Conservation (phyloP, 306 rosid genomes). For the Prunus campanulata region DNA sequence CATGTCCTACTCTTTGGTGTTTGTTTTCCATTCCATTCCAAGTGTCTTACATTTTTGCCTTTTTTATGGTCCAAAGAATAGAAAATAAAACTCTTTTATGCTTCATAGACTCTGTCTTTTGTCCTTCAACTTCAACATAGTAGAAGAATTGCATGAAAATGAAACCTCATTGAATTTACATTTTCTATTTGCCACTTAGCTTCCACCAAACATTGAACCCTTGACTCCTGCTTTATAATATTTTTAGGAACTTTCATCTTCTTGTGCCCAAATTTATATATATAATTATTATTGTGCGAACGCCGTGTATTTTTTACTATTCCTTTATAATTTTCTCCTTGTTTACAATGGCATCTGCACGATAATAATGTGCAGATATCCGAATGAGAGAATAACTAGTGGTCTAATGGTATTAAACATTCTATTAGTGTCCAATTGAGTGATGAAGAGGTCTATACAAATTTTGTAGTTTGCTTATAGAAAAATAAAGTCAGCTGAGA, state of each 20-base stretch:
- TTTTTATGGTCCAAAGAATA: constrained; percentile 4
- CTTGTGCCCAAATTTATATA: not conserved
- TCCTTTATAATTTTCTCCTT: accelerated
- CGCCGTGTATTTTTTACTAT: accelerated
- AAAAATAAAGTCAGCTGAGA: no score
- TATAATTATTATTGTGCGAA: not conserved
- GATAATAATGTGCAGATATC: no score
- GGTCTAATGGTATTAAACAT: no score
- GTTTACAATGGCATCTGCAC: no score
- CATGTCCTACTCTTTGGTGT: not conserved
- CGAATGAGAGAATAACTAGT: no score
- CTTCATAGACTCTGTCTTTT: constrained; percentile 13
- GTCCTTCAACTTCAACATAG: constrained; percentile 14
- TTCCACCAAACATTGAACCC: no score
- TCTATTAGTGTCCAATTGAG: no score
- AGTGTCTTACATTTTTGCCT: constrained; percentile 12
- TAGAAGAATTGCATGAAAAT: not conserved
- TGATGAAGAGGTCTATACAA: no score
- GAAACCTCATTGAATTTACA: not conserved
- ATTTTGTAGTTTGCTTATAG: no score
- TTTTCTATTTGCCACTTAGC: not conserved
- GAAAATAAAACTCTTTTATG: not conserved
- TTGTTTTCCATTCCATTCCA: not conserved
- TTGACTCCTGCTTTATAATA: not conserved
- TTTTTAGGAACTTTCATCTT: not conserved